Evolutionary conservation across 2,329 filamentous ascomycete species (phyloP).

Genomic region (Hypoxylon sp.): DNA sequence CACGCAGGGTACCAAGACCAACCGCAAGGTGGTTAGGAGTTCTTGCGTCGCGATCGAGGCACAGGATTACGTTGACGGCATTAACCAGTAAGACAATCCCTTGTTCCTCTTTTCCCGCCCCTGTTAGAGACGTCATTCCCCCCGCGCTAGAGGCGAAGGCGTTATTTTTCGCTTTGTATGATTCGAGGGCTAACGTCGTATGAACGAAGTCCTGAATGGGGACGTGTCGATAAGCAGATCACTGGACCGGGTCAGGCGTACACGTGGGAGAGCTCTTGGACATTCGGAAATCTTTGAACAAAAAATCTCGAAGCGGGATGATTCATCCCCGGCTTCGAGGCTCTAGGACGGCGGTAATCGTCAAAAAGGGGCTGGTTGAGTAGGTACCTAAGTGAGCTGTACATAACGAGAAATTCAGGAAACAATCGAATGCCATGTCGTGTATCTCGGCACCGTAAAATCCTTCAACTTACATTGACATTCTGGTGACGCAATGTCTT

Average conservation of each 20-base stretch:
- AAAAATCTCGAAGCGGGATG: background rate
- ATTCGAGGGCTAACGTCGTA: slow-evolving; percentile 40
- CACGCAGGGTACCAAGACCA: slow-evolving; percentile 67
- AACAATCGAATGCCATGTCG: slow-evolving; percentile 8
- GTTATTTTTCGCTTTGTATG: slow-evolving; percentile 6
- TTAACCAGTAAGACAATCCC: slow-evolving; percentile 72
- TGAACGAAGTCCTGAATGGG: slow-evolving; percentile 61
- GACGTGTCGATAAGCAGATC: slow-evolving; percentile 59
- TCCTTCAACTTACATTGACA: slow-evolving; percentile 2
- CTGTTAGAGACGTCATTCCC: slow-evolving; percentile 3
- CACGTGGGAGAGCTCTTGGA: slow-evolving; percentile 63
- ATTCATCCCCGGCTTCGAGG: background rate
- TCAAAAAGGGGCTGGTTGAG: slow-evolving; percentile 1
- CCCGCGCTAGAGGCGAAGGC: background rate
- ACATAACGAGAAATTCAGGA: slow-evolving; percentile 28
- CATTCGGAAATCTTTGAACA: slow-evolving; percentile 55
- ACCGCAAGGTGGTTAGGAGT: slow-evolving; percentile 68
- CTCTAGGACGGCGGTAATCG: background rate
- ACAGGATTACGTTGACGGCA: slow-evolving; percentile 82
- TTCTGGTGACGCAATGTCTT: slow-evolving; percentile 10
- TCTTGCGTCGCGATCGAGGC: slow-evolving; percentile 83
- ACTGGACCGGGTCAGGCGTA: slow-evolving; percentile 60
- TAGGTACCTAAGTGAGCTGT: slow-evolving; percentile 15
- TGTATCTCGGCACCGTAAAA: slow-evolving; percentile 4
- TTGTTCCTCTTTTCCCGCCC: background rate